Conservation (phyloP, 2,329 filamentous ascomycete species). For the Aciculosporium take region DNA sequence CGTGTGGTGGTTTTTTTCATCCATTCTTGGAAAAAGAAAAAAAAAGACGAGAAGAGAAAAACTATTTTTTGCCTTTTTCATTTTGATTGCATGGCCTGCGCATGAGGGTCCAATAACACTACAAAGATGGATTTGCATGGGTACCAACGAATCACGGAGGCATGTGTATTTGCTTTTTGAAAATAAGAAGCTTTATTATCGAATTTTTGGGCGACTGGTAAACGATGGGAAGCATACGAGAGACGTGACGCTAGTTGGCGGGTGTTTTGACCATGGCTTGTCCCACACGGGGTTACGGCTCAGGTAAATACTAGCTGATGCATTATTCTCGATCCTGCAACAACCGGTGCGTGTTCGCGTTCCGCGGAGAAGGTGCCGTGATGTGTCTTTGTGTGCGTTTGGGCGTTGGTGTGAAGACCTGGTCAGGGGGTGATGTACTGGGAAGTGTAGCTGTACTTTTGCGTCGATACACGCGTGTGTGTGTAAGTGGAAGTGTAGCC, state of each 20-base stretch:
- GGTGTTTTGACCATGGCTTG: neutral
- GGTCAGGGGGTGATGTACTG: too few species aligned
- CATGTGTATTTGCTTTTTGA: neutral
- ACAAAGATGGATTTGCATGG: neutral
- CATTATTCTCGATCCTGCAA: neutral
- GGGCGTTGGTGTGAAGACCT: too few species aligned
- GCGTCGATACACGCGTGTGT: too few species aligned
- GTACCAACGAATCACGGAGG: neutral
- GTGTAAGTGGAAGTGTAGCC: too few species aligned
- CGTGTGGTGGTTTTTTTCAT: too few species aligned
- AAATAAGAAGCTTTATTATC: neutral
- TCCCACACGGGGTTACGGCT: too few species aligned
- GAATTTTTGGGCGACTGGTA: neutral
- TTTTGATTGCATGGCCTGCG: constrained; percentile 4
- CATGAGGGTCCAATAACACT: neutral
- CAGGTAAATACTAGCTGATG: too few species aligned
- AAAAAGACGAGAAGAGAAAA: neutral
- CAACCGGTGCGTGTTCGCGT: too few species aligned
- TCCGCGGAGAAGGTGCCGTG: too few species aligned
- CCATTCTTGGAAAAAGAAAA: too few species aligned
- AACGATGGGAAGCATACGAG: neutral
- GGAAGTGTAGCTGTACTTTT: too few species aligned
- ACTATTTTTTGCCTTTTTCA: neutral
- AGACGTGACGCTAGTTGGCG: constrained; percentile 2
- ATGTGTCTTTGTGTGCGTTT: too few species aligned